Evolutionary conservation across 768 basidiomycete species (phyloP).

Genomic region (Pholiota molesta): DNA sequence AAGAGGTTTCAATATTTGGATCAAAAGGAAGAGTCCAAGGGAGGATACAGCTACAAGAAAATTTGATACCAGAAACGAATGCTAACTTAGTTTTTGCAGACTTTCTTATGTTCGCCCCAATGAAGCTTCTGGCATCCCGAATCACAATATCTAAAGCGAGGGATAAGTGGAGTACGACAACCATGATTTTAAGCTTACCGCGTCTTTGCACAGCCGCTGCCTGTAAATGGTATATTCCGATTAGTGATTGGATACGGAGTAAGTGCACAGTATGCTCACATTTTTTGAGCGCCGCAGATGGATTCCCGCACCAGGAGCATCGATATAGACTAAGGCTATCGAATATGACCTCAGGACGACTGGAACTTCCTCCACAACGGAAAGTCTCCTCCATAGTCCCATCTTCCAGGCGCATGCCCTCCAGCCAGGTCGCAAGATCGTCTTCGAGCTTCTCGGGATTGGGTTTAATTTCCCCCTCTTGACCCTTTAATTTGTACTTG

Average conservation of each 20-base stretch:
- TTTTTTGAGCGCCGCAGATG: slow-evolving; percentile 38
- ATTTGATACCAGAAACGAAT: not conserved
- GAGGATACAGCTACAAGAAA: not conserved
- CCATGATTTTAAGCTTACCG: slow-evolving; percentile 10
- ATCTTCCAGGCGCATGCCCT: slow-evolving; percentile 46
- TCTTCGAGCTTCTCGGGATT: slow-evolving; percentile 49
- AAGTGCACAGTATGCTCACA: slow-evolving; percentile 14
- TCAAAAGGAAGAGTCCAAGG: not conserved
- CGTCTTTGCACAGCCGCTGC: slow-evolving; percentile 28
- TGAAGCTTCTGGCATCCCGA: slow-evolving; percentile 28
- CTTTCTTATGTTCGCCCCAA: slow-evolving; percentile 26
- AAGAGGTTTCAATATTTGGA: not conserved
- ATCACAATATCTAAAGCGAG: slow-evolving; percentile 23
- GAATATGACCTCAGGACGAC: slow-evolving; percentile 46
- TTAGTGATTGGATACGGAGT: not conserved
- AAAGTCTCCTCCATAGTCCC: slow-evolving; percentile 24
- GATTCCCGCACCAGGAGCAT: slow-evolving; percentile 69
- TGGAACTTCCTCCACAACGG: slow-evolving; percentile 26
- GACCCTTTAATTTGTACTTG: slow-evolving; percentile 26
- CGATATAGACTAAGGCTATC: slow-evolving; percentile 56
- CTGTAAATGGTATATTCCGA: slow-evolving; percentile 9
- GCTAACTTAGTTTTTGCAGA: slow-evolving; percentile 18
- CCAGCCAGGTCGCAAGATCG: slow-evolving; percentile 61
- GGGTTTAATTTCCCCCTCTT: slow-evolving; percentile 23
- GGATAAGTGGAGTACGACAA: not conserved